Evolutionary conservation across 495 filamentous ascomycete species (phyloP).

Genomic region (Penicillium goetzii): DNA sequence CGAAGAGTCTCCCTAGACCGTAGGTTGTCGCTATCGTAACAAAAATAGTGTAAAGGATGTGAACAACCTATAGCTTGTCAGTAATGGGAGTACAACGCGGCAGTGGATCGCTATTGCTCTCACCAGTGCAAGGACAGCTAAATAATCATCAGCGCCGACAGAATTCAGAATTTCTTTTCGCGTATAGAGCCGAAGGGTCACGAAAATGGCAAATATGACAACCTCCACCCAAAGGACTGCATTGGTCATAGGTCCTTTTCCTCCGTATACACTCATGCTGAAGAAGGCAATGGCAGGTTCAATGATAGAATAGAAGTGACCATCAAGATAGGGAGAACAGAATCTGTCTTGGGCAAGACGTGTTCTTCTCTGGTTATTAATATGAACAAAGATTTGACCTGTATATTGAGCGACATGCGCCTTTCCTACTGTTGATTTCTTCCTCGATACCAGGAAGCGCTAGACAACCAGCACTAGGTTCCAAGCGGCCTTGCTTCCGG

Average conservation of each 20-base stretch:
- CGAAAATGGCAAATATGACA: slow-evolving; percentile 18
- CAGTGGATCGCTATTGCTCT: background rate
- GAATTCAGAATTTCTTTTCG: background rate
- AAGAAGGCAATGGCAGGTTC: background rate
- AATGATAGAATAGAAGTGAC: background rate
- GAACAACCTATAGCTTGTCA: background rate
- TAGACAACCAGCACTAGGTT: background rate
- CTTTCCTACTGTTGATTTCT: background rate
- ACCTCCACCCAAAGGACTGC: slow-evolving; percentile 31
- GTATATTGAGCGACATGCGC: background rate
- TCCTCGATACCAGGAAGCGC: background rate
- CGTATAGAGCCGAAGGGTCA: background rate
- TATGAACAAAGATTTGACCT: background rate
- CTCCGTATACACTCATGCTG: slow-evolving; percentile 33
- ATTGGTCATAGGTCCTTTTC: slow-evolving; percentile 34
- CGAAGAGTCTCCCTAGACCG: slow-evolving; percentile 24
- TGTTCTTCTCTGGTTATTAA: background rate
- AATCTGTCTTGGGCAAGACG: background rate
- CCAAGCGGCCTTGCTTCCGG: background rate
- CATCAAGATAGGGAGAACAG: background rate
- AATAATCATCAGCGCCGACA: background rate
- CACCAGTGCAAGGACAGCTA: background rate
- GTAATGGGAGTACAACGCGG: background rate
- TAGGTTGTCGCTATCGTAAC: background rate
- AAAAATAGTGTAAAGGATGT: background rate